Conservation (phyloP, 2,329 filamentous ascomycete species). For the Diaporthe sp. region DNA sequence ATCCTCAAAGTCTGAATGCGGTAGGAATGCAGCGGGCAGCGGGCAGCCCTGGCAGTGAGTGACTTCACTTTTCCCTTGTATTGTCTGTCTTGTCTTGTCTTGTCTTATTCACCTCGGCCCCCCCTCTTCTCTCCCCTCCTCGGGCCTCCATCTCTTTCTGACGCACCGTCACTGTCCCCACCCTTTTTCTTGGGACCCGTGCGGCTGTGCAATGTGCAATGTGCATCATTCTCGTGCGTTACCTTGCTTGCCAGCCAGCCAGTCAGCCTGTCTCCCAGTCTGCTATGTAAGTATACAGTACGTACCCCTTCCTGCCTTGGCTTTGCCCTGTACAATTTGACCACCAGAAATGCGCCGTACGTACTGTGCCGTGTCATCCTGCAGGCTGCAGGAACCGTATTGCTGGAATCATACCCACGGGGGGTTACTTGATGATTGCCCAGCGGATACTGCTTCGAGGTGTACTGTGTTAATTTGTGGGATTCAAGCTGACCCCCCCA, state of each 20-base stretch:
- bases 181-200: slow-evolving; percentile 5
- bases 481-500: neutral
- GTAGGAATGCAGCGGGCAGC: slow-evolving; percentile 12
- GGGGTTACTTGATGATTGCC: neutral
- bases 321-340: neutral
- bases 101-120: slow-evolving; percentile 15
- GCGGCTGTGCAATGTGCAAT: slow-evolving; percentile 20
- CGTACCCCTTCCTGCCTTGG: neutral
- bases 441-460: neutral
- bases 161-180: slow-evolving; percentile 3
- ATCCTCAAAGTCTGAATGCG: slow-evolving; percentile 22
- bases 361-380: neutral
- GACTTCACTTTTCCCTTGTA: slow-evolving; percentile 15
- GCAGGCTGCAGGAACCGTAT: slow-evolving; percentile 18
- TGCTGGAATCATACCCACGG: slow-evolving; percentile 11
- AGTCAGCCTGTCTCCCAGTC: neutral
- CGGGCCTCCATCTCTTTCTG: neutral
- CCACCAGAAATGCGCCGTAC: neutral
- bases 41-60: neutral
- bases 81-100: slow-evolving; percentile 3
- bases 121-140: neutral
- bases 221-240: slow-evolving; percentile 14
- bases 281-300: neutral
- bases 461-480: neutral
- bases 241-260: neutral